Base-by-base conservation (phyloP, 805 yeast species). In the Metschnikowia santaceciliae region DNA sequence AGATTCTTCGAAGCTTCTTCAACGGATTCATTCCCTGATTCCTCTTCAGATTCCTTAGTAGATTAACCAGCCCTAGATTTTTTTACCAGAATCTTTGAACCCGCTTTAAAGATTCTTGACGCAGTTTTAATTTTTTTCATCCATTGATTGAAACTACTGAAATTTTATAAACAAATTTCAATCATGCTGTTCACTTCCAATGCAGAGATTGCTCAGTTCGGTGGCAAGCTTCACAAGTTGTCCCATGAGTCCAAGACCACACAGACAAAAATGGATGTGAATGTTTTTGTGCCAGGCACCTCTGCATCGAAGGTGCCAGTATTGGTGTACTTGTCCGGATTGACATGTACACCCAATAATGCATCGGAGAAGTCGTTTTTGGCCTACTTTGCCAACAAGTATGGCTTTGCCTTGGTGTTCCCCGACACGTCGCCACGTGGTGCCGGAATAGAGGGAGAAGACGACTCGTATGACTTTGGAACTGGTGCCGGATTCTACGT, bases 401-500 rank as follows among this genome's bases (percentile, higher is more conserved):
- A 83, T 62, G 95, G 95, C 4, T 84, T 92, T 66, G 96, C 96
- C 0, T 71, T 92, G 15, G 90, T 92, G 1, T 91, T 87, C 68
- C 98, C 99, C 17, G 99, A 92, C 69, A 94, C 99, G 3, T 91
- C 98, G 7, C 98, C 99, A 49, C 81, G 98, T 57, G 96, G 95
- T 14, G 82, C 85, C 13, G 76, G 75, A 45, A 75, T 85, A 52
- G 83, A 79, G 32, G 95, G 96, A n/a, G 94, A 86, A 64, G 83
- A 83, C 61, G 95, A 86, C 52, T 67, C 81, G 15, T 94, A 86
- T 83, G 97, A 90, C 66, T 88, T 92, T 64, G 99, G 99, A 22
- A 76, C 90, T 1, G 96, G 96, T 38, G 99, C 99, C 33, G 96
- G 97, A 0, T 94, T 92, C 73, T 92, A 94, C 63, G 79, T 94